Percentiles rank a stretch among this genome's conserved stretches.
Conservation (phyloP, 2,329 filamentous ascomycete genomes). For the Aspergillus sp. region DNA sequence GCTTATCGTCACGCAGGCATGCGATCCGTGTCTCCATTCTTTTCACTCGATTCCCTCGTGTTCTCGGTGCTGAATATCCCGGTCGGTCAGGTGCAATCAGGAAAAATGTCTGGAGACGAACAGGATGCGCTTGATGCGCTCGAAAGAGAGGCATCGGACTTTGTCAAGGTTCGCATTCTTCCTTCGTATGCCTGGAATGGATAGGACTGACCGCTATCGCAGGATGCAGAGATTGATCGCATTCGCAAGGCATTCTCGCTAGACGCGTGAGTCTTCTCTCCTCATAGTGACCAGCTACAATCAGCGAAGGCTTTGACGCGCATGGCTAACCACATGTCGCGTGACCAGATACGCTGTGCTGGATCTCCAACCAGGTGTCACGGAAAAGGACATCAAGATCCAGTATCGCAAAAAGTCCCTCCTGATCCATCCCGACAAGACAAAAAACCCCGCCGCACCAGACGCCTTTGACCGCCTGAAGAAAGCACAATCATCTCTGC, state of each 20-base stretch:
- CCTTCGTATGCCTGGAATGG: background rate
- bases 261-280: constrained; percentile 56
- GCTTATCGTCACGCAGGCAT: constrained; percentile 11
- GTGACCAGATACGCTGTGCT: constrained; percentile 77
- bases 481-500: constrained; percentile 85
- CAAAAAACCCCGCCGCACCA: constrained; percentile 81
- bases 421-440: constrained; percentile 98
- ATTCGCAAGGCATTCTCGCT: constrained; percentile 87
- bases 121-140: constrained; percentile 77
- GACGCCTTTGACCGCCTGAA: constrained; percentile 96
- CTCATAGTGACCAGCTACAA: background rate
- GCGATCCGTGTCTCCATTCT: background rate
- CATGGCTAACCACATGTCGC: background rate
- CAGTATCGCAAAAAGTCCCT: constrained; percentile 97
- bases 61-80: background rate
- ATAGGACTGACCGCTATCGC: constrained; percentile 17
- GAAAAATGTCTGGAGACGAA: constrained; percentile 59
- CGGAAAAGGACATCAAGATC: constrained; percentile 93
- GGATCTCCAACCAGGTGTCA: constrained; percentile 90
- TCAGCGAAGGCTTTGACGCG: background rate
- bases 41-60: constrained; percentile 1
- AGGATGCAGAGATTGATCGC: constrained; percentile 95
- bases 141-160: constrained; percentile 83
- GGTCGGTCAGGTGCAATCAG: too few relatives aligned
- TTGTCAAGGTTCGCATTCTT: constrained; percentile 67